Percentiles rank a stretch among this genome's conserved stretches.
Evolutionary conservation across 1,284 basidiomycete genomes (phyloP).

Genomic region (Cutaneotrichosporon mucoides): DNA sequence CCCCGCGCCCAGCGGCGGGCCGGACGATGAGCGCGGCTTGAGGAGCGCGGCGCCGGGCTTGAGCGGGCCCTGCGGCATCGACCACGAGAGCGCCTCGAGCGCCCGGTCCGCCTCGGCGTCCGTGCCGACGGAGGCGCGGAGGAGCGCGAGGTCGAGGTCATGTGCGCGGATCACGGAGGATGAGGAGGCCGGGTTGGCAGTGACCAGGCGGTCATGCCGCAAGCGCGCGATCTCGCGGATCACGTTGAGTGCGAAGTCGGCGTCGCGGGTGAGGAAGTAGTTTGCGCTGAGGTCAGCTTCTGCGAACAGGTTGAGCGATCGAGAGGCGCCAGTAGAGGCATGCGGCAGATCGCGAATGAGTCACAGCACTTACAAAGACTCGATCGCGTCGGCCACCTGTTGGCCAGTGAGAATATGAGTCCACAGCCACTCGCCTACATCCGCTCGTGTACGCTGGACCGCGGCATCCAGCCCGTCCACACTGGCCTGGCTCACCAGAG

Average conservation of each 20-base stretch:
- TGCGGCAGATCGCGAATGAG: not conserved
- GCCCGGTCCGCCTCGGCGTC: constrained; percentile 73
- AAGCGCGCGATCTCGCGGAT: constrained; percentile 48
- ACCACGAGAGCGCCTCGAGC: constrained; percentile 65
- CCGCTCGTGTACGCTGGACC: constrained; percentile 49
- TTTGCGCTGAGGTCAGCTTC: constrained; percentile 55
- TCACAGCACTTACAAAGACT: constrained; percentile 58
- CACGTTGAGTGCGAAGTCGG: constrained; percentile 73
- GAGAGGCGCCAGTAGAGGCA: no score
- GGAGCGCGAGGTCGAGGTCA: constrained; percentile 56
- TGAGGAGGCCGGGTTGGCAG: constrained; percentile 60
- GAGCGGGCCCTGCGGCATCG: constrained; percentile 69
- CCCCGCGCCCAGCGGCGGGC: no score
- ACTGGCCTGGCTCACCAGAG: constrained; percentile 62
- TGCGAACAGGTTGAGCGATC: no score
- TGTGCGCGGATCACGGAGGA: constrained; percentile 61
- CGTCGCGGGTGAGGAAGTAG: constrained; percentile 82
- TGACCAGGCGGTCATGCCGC: constrained; percentile 61
- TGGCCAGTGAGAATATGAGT: constrained; percentile 74
- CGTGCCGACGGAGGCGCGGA: constrained; percentile 77
- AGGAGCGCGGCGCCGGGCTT: constrained; percentile 55
- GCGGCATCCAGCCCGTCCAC: constrained; percentile 69
- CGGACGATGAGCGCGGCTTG: constrained; percentile 42
- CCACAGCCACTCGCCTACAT: constrained; percentile 69
- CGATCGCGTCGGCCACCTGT: constrained; percentile 71